phyloP scores from a whole-genome alignment of 192 early-diverging fungal species.

The Funneliformis geosporum region DNA sequence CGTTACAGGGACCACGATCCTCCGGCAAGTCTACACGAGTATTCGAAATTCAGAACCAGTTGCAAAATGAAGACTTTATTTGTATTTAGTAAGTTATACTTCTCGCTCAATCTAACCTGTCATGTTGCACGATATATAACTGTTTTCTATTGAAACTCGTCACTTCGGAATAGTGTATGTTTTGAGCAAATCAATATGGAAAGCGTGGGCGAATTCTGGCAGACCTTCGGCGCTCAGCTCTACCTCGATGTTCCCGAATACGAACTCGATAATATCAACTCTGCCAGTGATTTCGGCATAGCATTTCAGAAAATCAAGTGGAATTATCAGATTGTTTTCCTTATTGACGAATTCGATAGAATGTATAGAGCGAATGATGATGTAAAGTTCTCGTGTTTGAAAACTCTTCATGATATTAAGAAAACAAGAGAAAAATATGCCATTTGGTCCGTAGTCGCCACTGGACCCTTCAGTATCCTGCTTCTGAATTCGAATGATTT shows the following conservation, averaged over 20 bases:
- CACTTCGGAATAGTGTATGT: slow-evolving; percentile 13
- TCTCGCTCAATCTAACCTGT: too few species aligned
- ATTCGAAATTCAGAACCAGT: slow-evolving; percentile 28
- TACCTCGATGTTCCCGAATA: neutral
- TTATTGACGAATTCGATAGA: too few species aligned
- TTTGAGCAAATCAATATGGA: slow-evolving; percentile 20
- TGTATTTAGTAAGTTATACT: slow-evolving; percentile 33
- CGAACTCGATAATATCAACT: neutral
- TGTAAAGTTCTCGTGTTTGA: slow-evolving; percentile 14
- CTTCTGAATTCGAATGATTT: too few species aligned
- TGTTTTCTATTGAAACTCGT: too few species aligned
- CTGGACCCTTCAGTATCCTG: too few species aligned
- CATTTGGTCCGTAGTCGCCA: slow-evolving; percentile 12
- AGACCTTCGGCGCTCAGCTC: slow-evolving; percentile 5
- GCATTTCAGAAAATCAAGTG: too few species aligned
- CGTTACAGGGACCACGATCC: slow-evolving; percentile 31
- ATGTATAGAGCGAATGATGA: slow-evolving; percentile 5
- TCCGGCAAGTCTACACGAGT: slow-evolving; percentile 34
- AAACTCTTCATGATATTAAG: slow-evolving; percentile 31
- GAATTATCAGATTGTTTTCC: slow-evolving; percentile 5
- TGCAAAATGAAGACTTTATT: slow-evolving; percentile 22
- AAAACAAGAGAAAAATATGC: neutral
- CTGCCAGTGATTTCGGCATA: slow-evolving; percentile 4
- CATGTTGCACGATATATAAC: neutral
- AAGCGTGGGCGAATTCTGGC: slow-evolving; percentile 28